Conservation (phyloP, 148 eudicot species). For the Amaranthus cruentus region DNA sequence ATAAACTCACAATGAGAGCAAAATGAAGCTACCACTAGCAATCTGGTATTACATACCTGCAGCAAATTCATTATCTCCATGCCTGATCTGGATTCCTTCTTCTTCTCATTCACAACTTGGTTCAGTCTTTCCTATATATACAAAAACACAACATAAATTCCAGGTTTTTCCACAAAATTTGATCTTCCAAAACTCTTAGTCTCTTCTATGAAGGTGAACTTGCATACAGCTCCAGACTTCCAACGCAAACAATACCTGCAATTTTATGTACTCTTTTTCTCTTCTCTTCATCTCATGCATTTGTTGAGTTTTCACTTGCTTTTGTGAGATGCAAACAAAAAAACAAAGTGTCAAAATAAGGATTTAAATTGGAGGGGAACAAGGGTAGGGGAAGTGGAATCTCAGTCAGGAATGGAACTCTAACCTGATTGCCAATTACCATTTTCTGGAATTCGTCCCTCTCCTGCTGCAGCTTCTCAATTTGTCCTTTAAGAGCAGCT, state of each 20-base stretch:
- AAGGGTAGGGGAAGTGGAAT: background rate
- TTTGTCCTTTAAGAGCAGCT: constrained; percentile 83
- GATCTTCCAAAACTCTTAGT: too few relatives aligned
- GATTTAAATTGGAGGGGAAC: background rate
- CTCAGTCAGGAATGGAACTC: constrained; percentile 5
- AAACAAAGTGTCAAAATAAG: constrained; percentile 2
- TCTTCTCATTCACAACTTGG: constrained; percentile 95
- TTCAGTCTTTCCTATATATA: constrained; percentile 72
- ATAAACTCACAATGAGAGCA: background rate
- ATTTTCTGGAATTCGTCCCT: constrained; percentile 98
- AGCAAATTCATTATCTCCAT: constrained; percentile 99
- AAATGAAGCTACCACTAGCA: constrained; percentile 10
- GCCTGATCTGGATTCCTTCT: constrained; percentile 97
- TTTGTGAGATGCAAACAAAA: constrained; percentile 18
- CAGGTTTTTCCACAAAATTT: background rate
- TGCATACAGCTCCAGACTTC: background rate
- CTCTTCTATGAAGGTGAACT: background rate
- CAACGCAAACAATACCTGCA: constrained; percentile 57
- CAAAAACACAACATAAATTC: background rate
- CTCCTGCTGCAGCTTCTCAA: constrained; percentile 95
- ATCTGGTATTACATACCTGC: constrained; percentile 51
- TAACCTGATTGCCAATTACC: constrained; percentile 98
- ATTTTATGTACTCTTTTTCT: constrained; percentile 88
- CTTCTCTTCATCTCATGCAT: constrained; percentile 98
- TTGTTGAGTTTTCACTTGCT: constrained; percentile 98